Conservation (phyloP, 768 basidiomycete genomes). For the Psilocybe azurescens region DNA sequence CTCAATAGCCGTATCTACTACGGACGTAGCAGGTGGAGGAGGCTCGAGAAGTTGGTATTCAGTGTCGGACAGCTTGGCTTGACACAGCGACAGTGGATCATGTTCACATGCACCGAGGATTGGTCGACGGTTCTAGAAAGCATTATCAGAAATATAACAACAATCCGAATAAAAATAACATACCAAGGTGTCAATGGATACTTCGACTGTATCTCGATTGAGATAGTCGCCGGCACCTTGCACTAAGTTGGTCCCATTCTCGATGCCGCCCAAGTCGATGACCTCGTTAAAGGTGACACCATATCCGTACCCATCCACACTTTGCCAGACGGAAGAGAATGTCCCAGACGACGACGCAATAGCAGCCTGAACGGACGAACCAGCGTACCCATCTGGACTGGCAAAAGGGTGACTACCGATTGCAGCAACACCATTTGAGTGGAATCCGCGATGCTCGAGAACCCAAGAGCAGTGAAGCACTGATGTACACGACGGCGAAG, state of each 20-base stretch:
- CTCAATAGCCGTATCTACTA: slow-evolving; percentile 89
- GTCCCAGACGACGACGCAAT: slow-evolving; percentile 86
- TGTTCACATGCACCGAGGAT: slow-evolving; percentile 87
- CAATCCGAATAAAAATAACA: slow-evolving; percentile 25
- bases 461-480: slow-evolving; percentile 85
- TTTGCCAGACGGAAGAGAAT: slow-evolving; percentile 87
- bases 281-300: slow-evolving; percentile 80
- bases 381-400: slow-evolving; percentile 82
- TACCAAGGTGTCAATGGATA: slow-evolving; percentile 80
- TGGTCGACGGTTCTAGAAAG: slow-evolving; percentile 70
- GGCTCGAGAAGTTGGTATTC: slow-evolving; percentile 60
- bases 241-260: slow-evolving; percentile 30
- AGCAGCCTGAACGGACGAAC: slow-evolving; percentile 89
- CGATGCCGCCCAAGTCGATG: slow-evolving; percentile 46
- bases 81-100: slow-evolving; percentile 77
- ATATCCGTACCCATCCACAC: slow-evolving; percentile 88
- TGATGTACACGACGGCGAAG: slow-evolving; percentile 87
- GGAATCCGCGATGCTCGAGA: slow-evolving; percentile 78
- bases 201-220: slow-evolving; percentile 82
- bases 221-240: slow-evolving; percentile 50
- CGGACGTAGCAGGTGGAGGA: slow-evolving; percentile 78
- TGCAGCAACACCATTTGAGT: slow-evolving; percentile 84
- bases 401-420: slow-evolving; percentile 80
- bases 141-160: slow-evolving; percentile 1
- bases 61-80: slow-evolving; percentile 46